Base-by-base conservation (phyloP, 495 filamentous ascomycete genomes). In the Aspergillus ellipticus region DNA sequence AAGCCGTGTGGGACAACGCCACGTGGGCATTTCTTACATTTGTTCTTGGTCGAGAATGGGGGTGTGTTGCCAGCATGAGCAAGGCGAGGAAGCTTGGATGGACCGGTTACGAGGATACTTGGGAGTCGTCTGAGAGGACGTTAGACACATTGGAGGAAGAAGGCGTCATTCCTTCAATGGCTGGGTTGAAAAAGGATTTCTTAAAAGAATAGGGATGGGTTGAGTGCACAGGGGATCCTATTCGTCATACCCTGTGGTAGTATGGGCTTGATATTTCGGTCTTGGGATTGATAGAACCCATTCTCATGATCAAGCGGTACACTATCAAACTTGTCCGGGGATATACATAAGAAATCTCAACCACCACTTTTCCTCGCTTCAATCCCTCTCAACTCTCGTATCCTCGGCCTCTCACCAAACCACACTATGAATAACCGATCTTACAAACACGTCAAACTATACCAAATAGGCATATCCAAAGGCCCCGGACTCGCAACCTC, bases 1-100 rank as follows among this genome's bases (percentile, higher is more conserved):
- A 76, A 47, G 66, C 74, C 22, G 74, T 68, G 1, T 76, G 82
- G 56, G 76, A 77, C 54, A 78, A 79, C 60, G 83, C 77, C n/a
- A 83, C 81, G 0, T 84, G 82, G 81, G 67, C 54, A 0, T 84
- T 84, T 24, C 46, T 77, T 45, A 74, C 67, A 2, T 81, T 81
- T 50, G 65, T 78, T 6, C 61, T 85, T 22, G 80, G 79, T 2
- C 62, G 81, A 47, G 70, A 76, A 41, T 85, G 59, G 53, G 56
- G 59, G 15, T 58, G 79, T 37, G 71, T 85, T 19, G 59, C 72
- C 24, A 79, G 69, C 53, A 83, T 85, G 80, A 81, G 75, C 53
- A 85, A 85, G 63, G 82, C 82, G 11, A 73, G 81, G 57, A 77
- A 74, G 66, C 46, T 67, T 20, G 70, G 70, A 5, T 71, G 65